These are phyloP conservation scores for Erodium texanum DNA, from an alignment of 441 rosid species.

Conservation along the genomic window DNA sequence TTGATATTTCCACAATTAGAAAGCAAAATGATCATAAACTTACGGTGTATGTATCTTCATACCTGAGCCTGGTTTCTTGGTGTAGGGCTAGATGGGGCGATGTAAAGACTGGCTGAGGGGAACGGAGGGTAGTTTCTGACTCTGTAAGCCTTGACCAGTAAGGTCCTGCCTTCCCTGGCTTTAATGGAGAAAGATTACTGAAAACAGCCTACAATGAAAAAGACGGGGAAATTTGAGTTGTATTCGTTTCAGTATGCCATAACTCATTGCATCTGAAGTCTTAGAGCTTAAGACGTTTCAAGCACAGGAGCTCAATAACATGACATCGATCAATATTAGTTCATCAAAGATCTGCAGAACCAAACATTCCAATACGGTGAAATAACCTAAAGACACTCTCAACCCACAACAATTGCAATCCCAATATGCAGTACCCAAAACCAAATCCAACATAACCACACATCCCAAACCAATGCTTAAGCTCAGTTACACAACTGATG, in stretches of 20 bases:
- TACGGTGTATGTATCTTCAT: not conserved
- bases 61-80: constrained; percentile 24
- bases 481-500: not conserved
- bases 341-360: no score
- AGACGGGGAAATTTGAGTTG: no score
- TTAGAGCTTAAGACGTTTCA: not conserved
- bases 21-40: not conserved
- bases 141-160: constrained; percentile 13
- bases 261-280: constrained; percentile 1
- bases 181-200: constrained; percentile 29
- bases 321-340: not conserved
- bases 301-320: not conserved
- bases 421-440: no score
- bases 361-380: no score
- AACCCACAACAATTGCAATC: no score
- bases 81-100: constrained; percentile 23
- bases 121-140: constrained; percentile 12
- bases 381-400: no score
- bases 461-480: not conserved
- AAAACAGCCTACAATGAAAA: constrained; percentile 25
- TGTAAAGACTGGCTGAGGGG: constrained; percentile 23
- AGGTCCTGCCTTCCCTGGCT: constrained; percentile 14
- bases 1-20: no score
- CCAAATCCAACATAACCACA: not conserved
- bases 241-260: not conserved